These are phyloP conservation scores for Phytophthora rubi DNA, from an alignment of 352 stramenopile species.

Conservation along the genomic window DNA sequence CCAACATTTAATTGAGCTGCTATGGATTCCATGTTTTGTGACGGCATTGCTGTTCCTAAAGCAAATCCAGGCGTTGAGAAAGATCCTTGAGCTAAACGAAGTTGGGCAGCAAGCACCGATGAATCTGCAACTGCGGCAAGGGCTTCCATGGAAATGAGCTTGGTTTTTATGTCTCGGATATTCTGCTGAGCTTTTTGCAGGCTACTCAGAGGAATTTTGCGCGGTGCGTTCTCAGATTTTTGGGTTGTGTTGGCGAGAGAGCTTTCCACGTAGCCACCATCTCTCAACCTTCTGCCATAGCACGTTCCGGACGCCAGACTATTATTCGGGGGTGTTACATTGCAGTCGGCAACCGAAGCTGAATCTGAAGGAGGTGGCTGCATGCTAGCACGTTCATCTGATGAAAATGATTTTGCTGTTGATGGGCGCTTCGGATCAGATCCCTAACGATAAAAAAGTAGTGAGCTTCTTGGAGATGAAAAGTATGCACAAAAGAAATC, in stretches of 20 bases:
- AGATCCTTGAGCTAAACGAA: constrained; percentile 25
- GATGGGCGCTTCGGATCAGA: constrained; percentile 25
- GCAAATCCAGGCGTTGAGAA: constrained; percentile 33
- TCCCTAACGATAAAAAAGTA: constrained; percentile 10
- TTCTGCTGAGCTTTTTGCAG: constrained; percentile 28
- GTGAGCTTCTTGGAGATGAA: not conserved
- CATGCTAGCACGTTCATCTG: not conserved
- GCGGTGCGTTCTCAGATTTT: not conserved
- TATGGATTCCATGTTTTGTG: not conserved
- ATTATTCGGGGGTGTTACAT: not conserved
- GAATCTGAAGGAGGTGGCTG: not conserved
- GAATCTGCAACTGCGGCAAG: constrained; percentile 16
- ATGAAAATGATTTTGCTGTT: constrained; percentile 4
- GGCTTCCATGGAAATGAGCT: constrained; percentile 10
- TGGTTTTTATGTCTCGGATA: constrained; percentile 25
- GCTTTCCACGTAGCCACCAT: constrained; percentile 30
- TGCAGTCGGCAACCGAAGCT: not conserved
- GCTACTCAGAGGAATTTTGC: constrained; percentile 11
- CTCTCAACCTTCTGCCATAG: constrained; percentile 27
- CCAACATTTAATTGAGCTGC: not conserved
- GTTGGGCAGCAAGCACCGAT: constrained; percentile 18
- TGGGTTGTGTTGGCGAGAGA: not conserved
- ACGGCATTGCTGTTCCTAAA: constrained; percentile 12
- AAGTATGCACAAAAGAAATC: not conserved
- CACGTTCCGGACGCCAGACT: not conserved